phyloP scores from a whole-genome alignment of 495 filamentous ascomycete species.

The Cetradonia linearis region DNA sequence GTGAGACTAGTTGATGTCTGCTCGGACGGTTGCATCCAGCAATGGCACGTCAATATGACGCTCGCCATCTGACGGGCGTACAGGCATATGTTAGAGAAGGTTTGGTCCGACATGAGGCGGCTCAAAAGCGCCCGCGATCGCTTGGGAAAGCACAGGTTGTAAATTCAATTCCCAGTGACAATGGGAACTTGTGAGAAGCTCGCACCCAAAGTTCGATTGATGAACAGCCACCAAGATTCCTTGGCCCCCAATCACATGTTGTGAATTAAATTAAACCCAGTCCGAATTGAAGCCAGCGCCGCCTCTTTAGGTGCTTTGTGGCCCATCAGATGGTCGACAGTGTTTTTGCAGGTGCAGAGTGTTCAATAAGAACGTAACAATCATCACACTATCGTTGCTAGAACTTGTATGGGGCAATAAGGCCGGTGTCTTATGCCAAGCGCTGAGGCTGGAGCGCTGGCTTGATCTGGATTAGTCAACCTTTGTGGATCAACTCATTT shows the following conservation, averaged over 20 bases:
- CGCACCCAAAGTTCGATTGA: background rate
- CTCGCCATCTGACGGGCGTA: too few relatives aligned
- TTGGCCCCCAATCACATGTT: background rate
- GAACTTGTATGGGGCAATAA: background rate
- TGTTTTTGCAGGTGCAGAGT: background rate
- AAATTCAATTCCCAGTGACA: background rate
- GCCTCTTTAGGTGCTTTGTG: background rate
- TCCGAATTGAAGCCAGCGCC: background rate
- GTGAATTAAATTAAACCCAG: too few relatives aligned
- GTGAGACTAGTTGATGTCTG: background rate
- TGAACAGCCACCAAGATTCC: background rate
- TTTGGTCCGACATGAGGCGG: background rate
- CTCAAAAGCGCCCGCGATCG: background rate
- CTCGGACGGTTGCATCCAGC: background rate
- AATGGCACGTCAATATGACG: too few relatives aligned
- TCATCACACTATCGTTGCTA: background rate
- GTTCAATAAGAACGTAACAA: background rate
- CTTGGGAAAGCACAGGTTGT: background rate
- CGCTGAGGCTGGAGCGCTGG: background rate
- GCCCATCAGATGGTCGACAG: background rate
- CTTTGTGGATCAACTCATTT: too few relatives aligned
- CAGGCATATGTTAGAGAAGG: background rate
- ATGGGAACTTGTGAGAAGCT: background rate
- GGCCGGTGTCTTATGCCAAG: background rate
- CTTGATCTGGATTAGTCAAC: too few relatives aligned